Conservation (phyloP, 1,284 basidiomycete species). For the Apiotrichum gracile region DNA sequence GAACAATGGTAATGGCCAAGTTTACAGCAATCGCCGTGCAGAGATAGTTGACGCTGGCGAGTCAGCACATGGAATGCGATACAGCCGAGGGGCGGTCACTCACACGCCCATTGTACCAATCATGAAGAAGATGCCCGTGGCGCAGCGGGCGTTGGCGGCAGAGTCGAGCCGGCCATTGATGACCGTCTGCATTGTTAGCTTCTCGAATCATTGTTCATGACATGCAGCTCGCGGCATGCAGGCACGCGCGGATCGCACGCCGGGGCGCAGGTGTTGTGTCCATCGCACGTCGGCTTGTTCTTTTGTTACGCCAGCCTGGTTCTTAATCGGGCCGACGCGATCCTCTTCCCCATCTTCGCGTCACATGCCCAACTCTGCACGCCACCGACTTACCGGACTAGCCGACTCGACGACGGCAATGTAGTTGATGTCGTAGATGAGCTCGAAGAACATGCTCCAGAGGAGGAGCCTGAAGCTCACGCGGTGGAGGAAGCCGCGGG, state of each 20-base stretch:
- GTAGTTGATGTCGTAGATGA: slow-evolving; percentile 28
- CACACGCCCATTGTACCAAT: slow-evolving; percentile 26
- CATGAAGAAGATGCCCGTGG: slow-evolving; percentile 29
- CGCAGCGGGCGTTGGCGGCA: slow-evolving; percentile 16
- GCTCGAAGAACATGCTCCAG: slow-evolving; percentile 29
- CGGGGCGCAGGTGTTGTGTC: no score
- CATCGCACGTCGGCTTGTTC: no score
- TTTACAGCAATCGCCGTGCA: slow-evolving; percentile 37
- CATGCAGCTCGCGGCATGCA: no score
- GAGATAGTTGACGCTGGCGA: slow-evolving; percentile 31
- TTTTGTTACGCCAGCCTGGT: no score
- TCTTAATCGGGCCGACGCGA: no score
- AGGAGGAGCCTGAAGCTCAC: slow-evolving; percentile 34
- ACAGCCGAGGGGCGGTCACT: slow-evolving; percentile 4
- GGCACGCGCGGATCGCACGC: no score
- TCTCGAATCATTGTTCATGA: no score
- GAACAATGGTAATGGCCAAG: slow-evolving; percentile 29
- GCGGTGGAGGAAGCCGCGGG: slow-evolving; percentile 26
- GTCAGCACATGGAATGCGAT: not conserved
- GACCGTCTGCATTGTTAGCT: no score
- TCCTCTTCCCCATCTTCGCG: no score
- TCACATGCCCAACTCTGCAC: no score
- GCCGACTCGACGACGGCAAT: slow-evolving; percentile 17
- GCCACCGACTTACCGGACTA: slow-evolving; percentile 1
- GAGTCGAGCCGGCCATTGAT: not conserved